Evolutionary conservation across 306 rosid species (phyloP).

Genomic region (Sicyos edulis): DNA sequence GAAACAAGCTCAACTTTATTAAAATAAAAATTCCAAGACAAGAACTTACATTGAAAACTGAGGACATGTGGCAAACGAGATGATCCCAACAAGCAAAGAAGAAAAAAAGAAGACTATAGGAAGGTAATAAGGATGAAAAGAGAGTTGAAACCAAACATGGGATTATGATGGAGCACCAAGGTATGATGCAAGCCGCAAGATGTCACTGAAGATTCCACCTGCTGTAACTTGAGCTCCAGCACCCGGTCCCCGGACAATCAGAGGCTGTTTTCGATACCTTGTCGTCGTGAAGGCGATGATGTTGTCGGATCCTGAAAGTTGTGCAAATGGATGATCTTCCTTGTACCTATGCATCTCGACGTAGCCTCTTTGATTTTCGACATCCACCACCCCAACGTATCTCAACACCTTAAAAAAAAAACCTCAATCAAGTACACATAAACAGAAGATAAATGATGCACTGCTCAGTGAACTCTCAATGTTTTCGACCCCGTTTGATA

Average conservation of each 20-base stretch:
- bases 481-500: too few relatives aligned
- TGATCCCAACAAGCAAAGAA: background rate
- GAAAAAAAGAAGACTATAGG: background rate
- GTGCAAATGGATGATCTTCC: constrained; percentile 95
- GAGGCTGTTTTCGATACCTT: constrained; percentile 74
- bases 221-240: constrained; percentile 99
- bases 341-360: constrained; percentile 76
- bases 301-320: constrained; percentile 84
- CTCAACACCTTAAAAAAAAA: constrained; percentile 66
- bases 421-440: background rate
- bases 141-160: constrained; percentile 7
- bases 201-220: constrained; percentile 88
- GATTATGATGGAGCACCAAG: constrained; percentile 92
- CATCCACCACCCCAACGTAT: constrained; percentile 90
- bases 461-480: background rate
- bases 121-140: background rate
- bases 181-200: constrained; percentile 90
- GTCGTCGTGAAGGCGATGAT: constrained; percentile 86
- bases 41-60: background rate
- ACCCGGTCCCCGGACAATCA: constrained; percentile 92
- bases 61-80: background rate
- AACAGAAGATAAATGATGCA: background rate
- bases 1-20: constrained; percentile 5
- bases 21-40: background rate
- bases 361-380: constrained; percentile 52